Base-by-base conservation (phyloP, 2,329 filamentous ascomycete species). In the Talaromyces sp. region DNA sequence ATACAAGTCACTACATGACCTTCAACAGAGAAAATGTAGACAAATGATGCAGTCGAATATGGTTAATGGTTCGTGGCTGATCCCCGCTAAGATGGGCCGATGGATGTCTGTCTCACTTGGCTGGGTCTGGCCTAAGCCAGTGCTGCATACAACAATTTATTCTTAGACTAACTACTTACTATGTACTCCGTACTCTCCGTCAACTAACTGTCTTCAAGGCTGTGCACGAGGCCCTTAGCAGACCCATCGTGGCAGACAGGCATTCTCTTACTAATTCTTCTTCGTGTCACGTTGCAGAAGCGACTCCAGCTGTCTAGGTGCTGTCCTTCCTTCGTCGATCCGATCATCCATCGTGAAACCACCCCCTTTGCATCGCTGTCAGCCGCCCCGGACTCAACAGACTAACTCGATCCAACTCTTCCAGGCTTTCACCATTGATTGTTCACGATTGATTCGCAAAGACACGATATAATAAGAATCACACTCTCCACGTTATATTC, bases 51-150 rank as follows among this genome's bases (percentile, higher is more conserved):
- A n/a, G 25, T 22, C 22, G 40, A 22, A 47, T 29, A 29, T 11
- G 10, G n/a, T 45, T 17, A n/a, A 54, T 54, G 31, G 53, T 36
- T 56, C 51, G 53, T 56, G 53, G 53, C 53, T 56, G 53, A 25
- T 54, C 51, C 53, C 53, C 53, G 53, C 53, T 15, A 25, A 25
- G 31, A 56, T 56, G 53, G 53, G 31, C 53, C 31, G 11, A 51
- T 8, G 7, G n/a, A 56, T 56, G 53, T 56, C 53, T 56, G 53
- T 56, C 53, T 56, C 53, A 56, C 31, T 17, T 56, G 19, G 53
- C 29, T 31, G 27, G 27, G n/a, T 53, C 49, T n/a, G 5, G 49
- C n/a, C 29, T 53, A 8, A 47, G 43, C 11, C 36, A 38, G 11
- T 13, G 19, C 43, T 47, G 43, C 45, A 49, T 25, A 31, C 15